phyloP scores from a whole-genome alignment of 2,329 filamentous ascomycete species.

The Ophiostoma fasciatum region DNA sequence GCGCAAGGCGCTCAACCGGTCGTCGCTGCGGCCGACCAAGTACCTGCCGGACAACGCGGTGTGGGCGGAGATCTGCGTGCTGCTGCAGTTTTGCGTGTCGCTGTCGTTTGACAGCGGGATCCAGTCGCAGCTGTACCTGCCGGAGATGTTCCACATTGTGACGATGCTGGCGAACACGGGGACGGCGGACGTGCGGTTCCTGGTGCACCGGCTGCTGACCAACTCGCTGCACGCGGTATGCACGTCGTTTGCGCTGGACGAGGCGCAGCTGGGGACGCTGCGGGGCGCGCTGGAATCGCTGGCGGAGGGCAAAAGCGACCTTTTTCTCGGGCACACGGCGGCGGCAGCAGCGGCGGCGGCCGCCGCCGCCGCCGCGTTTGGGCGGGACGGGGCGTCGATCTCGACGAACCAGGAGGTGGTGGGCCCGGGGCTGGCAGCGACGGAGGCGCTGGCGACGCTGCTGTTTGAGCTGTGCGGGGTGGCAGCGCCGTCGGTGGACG shows the following conservation, averaged over 20 bases:
- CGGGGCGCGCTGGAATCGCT: constrained; percentile 41
- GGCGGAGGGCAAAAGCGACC: constrained; percentile 43
- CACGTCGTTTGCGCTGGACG: constrained; percentile 49
- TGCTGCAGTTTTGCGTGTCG: constrained; percentile 50
- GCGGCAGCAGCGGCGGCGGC: constrained; percentile 12
- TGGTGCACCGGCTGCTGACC: constrained; percentile 48
- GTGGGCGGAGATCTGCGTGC: constrained; percentile 54
- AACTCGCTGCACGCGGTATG: constrained; percentile 55
- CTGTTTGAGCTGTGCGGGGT: constrained; percentile 49
- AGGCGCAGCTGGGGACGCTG: constrained; percentile 40
- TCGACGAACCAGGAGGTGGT: constrained; percentile 39
- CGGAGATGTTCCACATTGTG: constrained; percentile 55
- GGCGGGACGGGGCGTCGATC: constrained; percentile 38
- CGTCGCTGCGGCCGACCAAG: constrained; percentile 50
- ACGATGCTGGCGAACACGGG: constrained; percentile 58
- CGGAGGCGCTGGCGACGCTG: constrained; percentile 45
- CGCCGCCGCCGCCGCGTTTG: constrained; percentile 12
- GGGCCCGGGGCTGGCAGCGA: constrained; percentile 32
- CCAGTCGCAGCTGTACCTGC: constrained; percentile 52
- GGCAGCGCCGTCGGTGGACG: constrained; percentile 48
- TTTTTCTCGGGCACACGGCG: constrained; percentile 34
- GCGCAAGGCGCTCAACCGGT: constrained; percentile 51
- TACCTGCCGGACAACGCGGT: constrained; percentile 51
- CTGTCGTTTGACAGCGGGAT: constrained; percentile 54
- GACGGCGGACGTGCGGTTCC: constrained; percentile 35